A percentile compares a stretch with the other conserved stretches of the same genome.
Conservation (phyloP, 2,329 filamentous ascomycete species). For the Colletotrichum higginsianum region DNA sequence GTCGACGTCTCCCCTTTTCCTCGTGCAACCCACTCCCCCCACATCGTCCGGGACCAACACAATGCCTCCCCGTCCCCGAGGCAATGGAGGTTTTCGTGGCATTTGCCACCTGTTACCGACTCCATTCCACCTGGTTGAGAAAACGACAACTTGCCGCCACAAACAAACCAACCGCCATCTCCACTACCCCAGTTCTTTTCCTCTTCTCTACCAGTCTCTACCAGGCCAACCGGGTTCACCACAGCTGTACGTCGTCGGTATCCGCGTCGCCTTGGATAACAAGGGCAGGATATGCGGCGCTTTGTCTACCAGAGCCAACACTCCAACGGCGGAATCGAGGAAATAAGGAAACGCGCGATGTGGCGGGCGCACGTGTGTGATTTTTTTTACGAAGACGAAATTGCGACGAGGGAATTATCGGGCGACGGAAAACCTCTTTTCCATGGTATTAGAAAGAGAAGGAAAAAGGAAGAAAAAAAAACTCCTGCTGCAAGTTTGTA, state of each 20-base stretch:
- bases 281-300: slow-evolving; percentile 5
- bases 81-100: slow-evolving; percentile 7
- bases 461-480: slow-evolving; percentile 15
- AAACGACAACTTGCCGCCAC: slow-evolving; percentile 34
- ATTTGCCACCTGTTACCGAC: slow-evolving; percentile 17
- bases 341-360: slow-evolving; percentile 32
- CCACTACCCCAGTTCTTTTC: slow-evolving; percentile 7
- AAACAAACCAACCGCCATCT: slow-evolving; percentile 23
- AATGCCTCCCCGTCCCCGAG: slow-evolving; percentile 10
- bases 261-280: slow-evolving; percentile 21
- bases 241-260: slow-evolving; percentile 6
- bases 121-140: slow-evolving; percentile 26
- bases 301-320: slow-evolving; percentile 31
- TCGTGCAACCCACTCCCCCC: neutral
- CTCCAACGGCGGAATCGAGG: slow-evolving; percentile 29
- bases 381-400: slow-evolving; percentile 19
- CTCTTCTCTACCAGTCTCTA: slow-evolving; percentile 12
- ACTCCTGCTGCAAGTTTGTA: slow-evolving; percentile 34
- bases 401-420: slow-evolving; percentile 30
- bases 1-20: slow-evolving; percentile 12
- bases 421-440: slow-evolving; percentile 17
- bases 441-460: slow-evolving; percentile 18
- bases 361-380: neutral
- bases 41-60: slow-evolving; percentile 19
- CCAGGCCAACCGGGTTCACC: slow-evolving; percentile 17